These are phyloP conservation scores for Mentha longifolia DNA, from an alignment of 257 asterid genomes.

Conservation along the genomic window DNA sequence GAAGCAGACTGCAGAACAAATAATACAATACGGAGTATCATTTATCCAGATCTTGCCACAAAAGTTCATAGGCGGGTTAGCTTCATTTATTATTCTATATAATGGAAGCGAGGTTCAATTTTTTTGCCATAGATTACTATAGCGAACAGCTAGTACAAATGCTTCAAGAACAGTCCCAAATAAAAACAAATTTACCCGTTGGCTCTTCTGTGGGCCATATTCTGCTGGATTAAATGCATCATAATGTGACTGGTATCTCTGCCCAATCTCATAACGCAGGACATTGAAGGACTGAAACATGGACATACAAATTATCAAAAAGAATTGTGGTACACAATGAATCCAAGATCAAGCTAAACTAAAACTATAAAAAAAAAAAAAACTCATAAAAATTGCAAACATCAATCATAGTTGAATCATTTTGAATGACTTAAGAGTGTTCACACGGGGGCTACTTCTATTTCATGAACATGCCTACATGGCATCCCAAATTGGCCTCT, in stretches of 20 bases:
- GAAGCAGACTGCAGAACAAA: constrained; percentile 9
- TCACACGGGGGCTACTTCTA: not conserved
- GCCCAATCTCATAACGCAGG: constrained; percentile 87
- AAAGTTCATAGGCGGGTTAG: constrained; percentile 10
- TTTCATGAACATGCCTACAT: not conserved
- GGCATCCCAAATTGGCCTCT: not conserved
- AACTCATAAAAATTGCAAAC: constrained; percentile 17
- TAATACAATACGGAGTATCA: not conserved
- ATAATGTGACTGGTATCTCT: constrained; percentile 83
- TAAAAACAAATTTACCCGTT: constrained; percentile 64
- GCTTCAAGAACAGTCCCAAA: constrained; percentile 21
- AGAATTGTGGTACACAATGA: constrained; percentile 23
- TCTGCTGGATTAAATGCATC: constrained; percentile 93
- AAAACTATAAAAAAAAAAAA: constrained; percentile 26
- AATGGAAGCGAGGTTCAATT: not conserved
- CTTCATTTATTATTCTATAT: constrained; percentile 7
- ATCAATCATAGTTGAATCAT: not conserved
- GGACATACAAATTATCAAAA: constrained; percentile 30
- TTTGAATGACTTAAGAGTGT: not conserved
- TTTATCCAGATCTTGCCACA: not conserved
- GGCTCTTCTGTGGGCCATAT: constrained; percentile 95
- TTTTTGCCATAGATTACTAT: not conserved
- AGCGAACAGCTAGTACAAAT: not conserved
- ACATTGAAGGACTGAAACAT: constrained; percentile 85
- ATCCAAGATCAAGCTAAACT: constrained; percentile 1